Evolutionary conservation across 352 stramenopile genomes (phyloP).

Genomic region (Thraustochytrium sp.): DNA sequence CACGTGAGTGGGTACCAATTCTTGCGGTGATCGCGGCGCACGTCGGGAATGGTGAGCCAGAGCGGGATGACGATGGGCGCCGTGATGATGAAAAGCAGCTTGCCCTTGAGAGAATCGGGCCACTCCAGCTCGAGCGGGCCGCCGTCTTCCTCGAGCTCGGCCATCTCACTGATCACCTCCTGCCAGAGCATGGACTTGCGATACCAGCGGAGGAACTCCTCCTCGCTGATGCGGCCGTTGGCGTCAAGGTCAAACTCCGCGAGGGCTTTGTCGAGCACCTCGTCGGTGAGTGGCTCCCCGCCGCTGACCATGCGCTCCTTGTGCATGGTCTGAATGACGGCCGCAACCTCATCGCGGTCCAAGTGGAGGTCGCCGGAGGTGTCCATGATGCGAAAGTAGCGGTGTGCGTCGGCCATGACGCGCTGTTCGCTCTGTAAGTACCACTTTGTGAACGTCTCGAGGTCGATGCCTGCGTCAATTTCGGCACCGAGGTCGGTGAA

Average conservation of each 20-base stretch:
- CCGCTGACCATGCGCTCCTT: constrained; percentile 48
- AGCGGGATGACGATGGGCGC: constrained; percentile 59
- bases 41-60: constrained; percentile 63
- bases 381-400: constrained; percentile 61
- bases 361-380: constrained; percentile 56
- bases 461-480: constrained; percentile 59
- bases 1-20: constrained; percentile 62
- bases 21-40: constrained; percentile 48
- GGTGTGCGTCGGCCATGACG: constrained; percentile 56
- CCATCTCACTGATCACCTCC: constrained; percentile 53
- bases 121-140: neutral
- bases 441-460: constrained; percentile 64
- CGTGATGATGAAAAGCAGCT: constrained; percentile 57
- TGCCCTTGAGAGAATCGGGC: neutral
- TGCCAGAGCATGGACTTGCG: constrained; percentile 59
- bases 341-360: constrained; percentile 57
- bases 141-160: constrained; percentile 52
- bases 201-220: constrained; percentile 64
- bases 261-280: constrained; percentile 49
- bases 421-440: constrained; percentile 61
- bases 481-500: constrained; percentile 56
- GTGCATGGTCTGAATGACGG: constrained; percentile 55
- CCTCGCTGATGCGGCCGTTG: constrained; percentile 58
- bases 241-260: constrained; percentile 54
- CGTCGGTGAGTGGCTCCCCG: constrained; percentile 52